Evolutionary conservation across 345 rosid genomes (phyloP).

Genomic region (Linum tenue): DNA sequence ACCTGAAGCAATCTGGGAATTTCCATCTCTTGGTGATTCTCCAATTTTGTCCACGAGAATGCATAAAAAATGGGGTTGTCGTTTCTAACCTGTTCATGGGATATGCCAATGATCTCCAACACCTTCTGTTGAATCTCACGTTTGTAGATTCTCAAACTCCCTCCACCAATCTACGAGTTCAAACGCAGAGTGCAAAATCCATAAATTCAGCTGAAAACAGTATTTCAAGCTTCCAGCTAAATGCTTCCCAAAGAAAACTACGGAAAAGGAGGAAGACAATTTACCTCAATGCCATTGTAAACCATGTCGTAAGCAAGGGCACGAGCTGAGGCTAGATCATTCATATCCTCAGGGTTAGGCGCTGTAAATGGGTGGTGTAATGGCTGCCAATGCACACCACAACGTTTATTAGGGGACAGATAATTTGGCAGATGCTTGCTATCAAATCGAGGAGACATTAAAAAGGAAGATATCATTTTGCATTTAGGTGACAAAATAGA

Average conservation of each 20-base stretch:
- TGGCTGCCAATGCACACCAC: conserved; percentile 38
- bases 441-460: not conserved
- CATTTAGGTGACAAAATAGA: not conserved
- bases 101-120: conserved; percentile 70
- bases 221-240: conserved; percentile 2
- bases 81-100: conserved; percentile 54
- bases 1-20: not conserved
- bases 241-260: not conserved
- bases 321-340: conserved; percentile 74
- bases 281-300: conserved; percentile 94
- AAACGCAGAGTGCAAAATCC: conserved; percentile 4
- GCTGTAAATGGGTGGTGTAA: conserved; percentile 98
- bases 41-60: not conserved
- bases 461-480: not conserved
- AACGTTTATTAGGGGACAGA: conserved; percentile 6
- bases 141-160: conserved; percentile 90
- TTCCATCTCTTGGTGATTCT: not conserved
- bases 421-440: not conserved
- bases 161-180: conserved; percentile 81
- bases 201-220: not conserved
- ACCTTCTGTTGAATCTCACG: conserved; percentile 86
- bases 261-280: conserved; percentile 1
- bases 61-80: conserved; percentile 2
- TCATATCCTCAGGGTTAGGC: conserved; percentile 83
- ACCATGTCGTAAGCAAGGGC: conserved; percentile 98